Conservation (phyloP, 257 asterid genomes). For the Phtheirospermum japonicum region DNA sequence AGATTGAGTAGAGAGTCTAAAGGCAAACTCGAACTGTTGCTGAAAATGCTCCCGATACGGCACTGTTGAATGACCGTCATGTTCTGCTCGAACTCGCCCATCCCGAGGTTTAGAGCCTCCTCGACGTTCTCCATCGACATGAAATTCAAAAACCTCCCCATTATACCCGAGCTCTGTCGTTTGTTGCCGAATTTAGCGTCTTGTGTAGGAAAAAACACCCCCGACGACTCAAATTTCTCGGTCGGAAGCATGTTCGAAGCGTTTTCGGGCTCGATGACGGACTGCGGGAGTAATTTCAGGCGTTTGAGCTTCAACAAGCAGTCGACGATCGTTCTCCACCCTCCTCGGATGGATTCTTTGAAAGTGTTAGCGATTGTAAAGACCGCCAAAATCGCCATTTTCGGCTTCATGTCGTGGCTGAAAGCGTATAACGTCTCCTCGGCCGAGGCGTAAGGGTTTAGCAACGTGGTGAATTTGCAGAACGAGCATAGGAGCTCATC, state of each 20-base stretch:
- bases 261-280: slow-evolving; percentile 53
- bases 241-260: neutral
- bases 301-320: slow-evolving; percentile 85
- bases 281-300: slow-evolving; percentile 80
- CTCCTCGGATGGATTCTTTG: slow-evolving; percentile 72
- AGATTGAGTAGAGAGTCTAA: slow-evolving; percentile 63
- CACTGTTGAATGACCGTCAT: slow-evolving; percentile 77
- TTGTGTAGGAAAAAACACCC: slow-evolving; percentile 28
- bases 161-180: slow-evolving; percentile 45
- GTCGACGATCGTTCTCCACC: slow-evolving; percentile 90
- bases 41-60: slow-evolving; percentile 77
- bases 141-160: slow-evolving; percentile 57
- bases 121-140: slow-evolving; percentile 80
- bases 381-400: slow-evolving; percentile 85
- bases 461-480: slow-evolving; percentile 77
- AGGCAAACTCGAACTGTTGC: slow-evolving; percentile 63
- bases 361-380: slow-evolving; percentile 77
- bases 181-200: slow-evolving; percentile 38
- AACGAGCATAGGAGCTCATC: slow-evolving; percentile 81
- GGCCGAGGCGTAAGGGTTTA: slow-evolving; percentile 74
- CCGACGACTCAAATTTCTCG: slow-evolving; percentile 36
- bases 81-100: slow-evolving; percentile 84
- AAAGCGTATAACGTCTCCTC: slow-evolving; percentile 82
- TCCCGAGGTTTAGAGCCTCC: slow-evolving; percentile 73
- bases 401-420: slow-evolving; percentile 83